phyloP scores from a whole-genome alignment of 1,139 yeast genomes.

The Sugiyamaella castrensis region DNA sequence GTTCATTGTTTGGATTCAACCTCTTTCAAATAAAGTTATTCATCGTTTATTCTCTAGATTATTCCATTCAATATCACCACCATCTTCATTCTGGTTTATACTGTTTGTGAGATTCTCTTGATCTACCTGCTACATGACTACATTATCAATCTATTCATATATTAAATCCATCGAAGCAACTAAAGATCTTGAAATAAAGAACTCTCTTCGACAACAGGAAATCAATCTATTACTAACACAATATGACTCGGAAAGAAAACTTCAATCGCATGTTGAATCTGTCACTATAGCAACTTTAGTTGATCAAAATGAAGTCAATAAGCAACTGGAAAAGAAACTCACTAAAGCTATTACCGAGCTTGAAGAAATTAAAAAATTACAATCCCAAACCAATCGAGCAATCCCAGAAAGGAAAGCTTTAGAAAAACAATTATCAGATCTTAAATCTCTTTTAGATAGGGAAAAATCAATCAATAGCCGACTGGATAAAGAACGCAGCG shows the following conservation, averaged over 20 bases:
- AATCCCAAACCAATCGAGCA: background rate
- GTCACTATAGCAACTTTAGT: background rate
- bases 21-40: too few relatives aligned
- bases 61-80: too few relatives aligned
- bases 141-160: slow-evolving; percentile 2
- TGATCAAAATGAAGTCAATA: slow-evolving; percentile 1
- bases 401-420: slow-evolving; percentile 1
- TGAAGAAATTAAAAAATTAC: slow-evolving; percentile 3
- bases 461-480: slow-evolving; percentile 14
- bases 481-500: slow-evolving; percentile 16
- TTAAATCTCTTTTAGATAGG: slow-evolving; percentile 14
- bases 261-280: background rate
- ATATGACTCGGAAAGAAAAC: slow-evolving; percentile 2
- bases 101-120: too few relatives aligned
- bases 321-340: slow-evolving; percentile 3
- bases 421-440: slow-evolving; percentile 4
- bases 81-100: too few relatives aligned
- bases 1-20: too few relatives aligned
- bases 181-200: slow-evolving; percentile 4
- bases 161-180: slow-evolving; percentile 3
- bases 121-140: too few relatives aligned
- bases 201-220: slow-evolving; percentile 4
- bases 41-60: too few relatives aligned
- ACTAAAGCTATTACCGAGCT: background rate
- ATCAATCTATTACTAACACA: background rate